Conservation (phyloP, 352 stramenopile species). For the Globisporangium cederbergense region DNA sequence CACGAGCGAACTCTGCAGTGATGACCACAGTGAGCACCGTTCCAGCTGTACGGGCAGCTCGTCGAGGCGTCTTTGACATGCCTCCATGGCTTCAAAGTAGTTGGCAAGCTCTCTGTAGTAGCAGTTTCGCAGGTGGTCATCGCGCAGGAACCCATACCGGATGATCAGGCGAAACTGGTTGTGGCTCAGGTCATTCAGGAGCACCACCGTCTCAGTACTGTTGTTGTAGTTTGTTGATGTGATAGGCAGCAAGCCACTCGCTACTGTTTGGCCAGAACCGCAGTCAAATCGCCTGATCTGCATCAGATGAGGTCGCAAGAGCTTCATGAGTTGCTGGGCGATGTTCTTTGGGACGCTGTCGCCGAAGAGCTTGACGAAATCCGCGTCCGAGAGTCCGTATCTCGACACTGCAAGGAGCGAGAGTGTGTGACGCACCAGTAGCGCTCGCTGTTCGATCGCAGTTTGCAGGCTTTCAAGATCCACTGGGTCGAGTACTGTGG, state of each 20-base stretch:
- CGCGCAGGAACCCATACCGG: slow-evolving; percentile 65
- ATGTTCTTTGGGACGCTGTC: slow-evolving; percentile 40
- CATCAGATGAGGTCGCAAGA: slow-evolving; percentile 71
- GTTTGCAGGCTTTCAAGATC: slow-evolving; percentile 56
- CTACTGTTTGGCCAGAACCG: not conserved
- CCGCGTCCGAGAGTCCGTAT: slow-evolving; percentile 64
- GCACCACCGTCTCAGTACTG: slow-evolving; percentile 22
- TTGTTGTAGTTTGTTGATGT: slow-evolving; percentile 4
- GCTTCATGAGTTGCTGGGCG: slow-evolving; percentile 35
- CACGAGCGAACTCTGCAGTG: slow-evolving; percentile 65
- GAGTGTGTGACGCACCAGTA: slow-evolving; percentile 69
- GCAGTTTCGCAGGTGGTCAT: slow-evolving; percentile 57
- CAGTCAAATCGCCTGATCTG: slow-evolving; percentile 62
- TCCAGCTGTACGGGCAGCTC: slow-evolving; percentile 80
- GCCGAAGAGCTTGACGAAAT: slow-evolving; percentile 59
- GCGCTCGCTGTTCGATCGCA: slow-evolving; percentile 59
- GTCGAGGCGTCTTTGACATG: slow-evolving; percentile 71
- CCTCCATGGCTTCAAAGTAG: slow-evolving; percentile 69
- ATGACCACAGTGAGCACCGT: slow-evolving; percentile 60
- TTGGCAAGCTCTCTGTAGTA: slow-evolving; percentile 76
- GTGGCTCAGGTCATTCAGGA: slow-evolving; percentile 75
- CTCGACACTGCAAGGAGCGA: slow-evolving; percentile 66
- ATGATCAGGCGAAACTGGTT: slow-evolving; percentile 70
- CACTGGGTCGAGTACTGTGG: slow-evolving; percentile 16
- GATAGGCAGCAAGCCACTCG: not conserved